These are phyloP conservation scores for Blumeria graminis DNA, from an alignment of 2,329 filamentous ascomycete species.

Conservation along the genomic window DNA sequence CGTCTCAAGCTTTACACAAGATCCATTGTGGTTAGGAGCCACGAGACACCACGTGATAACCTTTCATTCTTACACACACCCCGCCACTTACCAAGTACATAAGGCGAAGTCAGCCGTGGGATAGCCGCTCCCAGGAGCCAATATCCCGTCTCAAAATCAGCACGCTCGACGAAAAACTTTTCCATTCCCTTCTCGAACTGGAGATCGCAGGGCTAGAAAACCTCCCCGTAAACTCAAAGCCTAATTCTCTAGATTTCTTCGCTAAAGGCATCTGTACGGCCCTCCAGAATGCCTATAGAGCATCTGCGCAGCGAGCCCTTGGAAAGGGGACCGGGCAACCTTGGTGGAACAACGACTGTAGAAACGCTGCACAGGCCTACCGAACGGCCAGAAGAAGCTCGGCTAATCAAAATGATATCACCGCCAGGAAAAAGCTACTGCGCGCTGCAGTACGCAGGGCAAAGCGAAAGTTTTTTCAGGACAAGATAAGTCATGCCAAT, in stretches of 20 bases:
- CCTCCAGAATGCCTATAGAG: background rate
- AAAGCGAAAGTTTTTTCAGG: background rate
- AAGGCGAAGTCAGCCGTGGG: no score
- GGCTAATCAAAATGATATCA: background rate
- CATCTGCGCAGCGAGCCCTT: background rate
- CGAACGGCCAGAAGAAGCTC: background rate
- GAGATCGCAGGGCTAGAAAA: background rate
- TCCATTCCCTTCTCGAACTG: background rate
- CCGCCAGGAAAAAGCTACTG: background rate
- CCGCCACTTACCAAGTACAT: no score
- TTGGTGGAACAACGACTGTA: background rate
- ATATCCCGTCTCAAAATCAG: background rate
- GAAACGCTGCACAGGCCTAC: background rate
- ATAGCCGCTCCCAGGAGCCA: no score
- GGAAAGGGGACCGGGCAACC: background rate
- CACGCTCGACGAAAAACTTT: background rate
- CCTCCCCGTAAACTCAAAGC: background rate
- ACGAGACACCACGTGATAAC: no score
- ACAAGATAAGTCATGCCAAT: background rate
- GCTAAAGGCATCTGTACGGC: background rate
- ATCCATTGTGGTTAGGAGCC: no score
- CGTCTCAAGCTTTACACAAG: no score
- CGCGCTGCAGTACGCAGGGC: background rate
- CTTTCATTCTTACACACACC: no score
- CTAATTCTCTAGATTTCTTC: background rate